These are phyloP conservation scores for Clathrus columnatus DNA, from an alignment of 768 basidiomycete species.

Conservation along the genomic window DNA sequence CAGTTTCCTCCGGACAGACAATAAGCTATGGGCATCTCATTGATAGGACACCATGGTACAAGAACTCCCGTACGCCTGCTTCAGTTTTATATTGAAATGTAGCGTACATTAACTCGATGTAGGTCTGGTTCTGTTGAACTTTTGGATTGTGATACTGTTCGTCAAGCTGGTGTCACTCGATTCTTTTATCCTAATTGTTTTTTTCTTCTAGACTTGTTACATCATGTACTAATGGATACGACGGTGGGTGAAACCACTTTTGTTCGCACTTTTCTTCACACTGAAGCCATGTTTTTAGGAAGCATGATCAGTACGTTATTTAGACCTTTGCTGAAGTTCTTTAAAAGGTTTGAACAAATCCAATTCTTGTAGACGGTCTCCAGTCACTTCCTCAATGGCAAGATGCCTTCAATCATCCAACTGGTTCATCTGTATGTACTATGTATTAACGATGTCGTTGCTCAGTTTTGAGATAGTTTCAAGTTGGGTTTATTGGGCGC, in stretches of 20 bases:
- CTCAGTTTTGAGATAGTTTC: background rate
- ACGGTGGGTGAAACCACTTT: slow-evolving; percentile 28
- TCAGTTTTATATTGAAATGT: background rate
- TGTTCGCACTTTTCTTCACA: background rate
- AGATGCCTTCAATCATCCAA: slow-evolving; percentile 49
- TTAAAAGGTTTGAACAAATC: background rate
- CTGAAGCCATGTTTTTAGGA: background rate
- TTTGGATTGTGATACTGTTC: slow-evolving; percentile 2
- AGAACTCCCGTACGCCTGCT: slow-evolving; percentile 11
- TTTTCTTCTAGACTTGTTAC: slow-evolving; percentile 48
- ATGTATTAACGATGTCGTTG: background rate
- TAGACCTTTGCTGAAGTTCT: background rate
- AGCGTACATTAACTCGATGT: background rate
- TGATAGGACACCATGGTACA: slow-evolving; percentile 13
- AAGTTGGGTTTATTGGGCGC: background rate
- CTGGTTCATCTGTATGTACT: slow-evolving; percentile 19
- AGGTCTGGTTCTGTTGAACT: slow-evolving; percentile 1
- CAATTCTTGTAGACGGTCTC: slow-evolving; percentile 36
- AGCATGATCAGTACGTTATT: slow-evolving; percentile 4
- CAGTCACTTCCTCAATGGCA: slow-evolving; percentile 61
- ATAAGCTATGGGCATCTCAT: background rate
- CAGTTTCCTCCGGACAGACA: background rate
- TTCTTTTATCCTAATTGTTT: background rate
- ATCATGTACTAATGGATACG: slow-evolving; percentile 68
- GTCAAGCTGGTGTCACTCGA: background rate